Conservation (phyloP, 1,139 yeast species). For the Saccharomycopsis crataegensis region DNA sequence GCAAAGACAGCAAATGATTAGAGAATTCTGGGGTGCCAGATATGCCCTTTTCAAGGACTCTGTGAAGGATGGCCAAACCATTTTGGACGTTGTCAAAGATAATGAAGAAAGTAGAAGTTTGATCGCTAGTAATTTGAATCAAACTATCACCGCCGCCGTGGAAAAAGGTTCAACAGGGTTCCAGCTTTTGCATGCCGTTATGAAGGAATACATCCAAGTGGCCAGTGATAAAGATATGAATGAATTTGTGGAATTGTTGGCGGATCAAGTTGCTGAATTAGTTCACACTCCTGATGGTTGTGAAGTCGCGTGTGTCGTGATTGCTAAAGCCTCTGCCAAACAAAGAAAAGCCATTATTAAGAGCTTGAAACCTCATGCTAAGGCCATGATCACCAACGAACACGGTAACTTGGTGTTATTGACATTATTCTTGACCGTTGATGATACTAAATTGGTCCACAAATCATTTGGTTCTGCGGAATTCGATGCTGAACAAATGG, state of each 20-base stretch:
- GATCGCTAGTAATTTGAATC: constrained; percentile 67
- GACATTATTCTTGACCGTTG: constrained; percentile 78
- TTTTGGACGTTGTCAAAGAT: constrained; percentile 60
- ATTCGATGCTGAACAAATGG: constrained; percentile 42
- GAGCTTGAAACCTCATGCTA: constrained; percentile 65
- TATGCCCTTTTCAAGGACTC: constrained; percentile 83
- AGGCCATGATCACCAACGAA: constrained; percentile 73
- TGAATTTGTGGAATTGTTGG: constrained; percentile 74
- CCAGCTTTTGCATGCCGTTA: constrained; percentile 92
- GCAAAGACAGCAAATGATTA: constrained; percentile 83
- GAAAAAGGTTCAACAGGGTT: constrained; percentile 96
- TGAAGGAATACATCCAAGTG: constrained; percentile 78
- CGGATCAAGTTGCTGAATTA: constrained; percentile 88
- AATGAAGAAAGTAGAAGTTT: constrained; percentile 78
- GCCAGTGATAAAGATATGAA: constrained; percentile 60
- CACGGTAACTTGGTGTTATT: constrained; percentile 78
- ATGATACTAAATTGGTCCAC: constrained; percentile 79
- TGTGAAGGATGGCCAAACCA: constrained; percentile 51
- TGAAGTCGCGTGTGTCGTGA: constrained; percentile 75
- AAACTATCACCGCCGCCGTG: constrained; percentile 84
- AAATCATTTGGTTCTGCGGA: constrained; percentile 59
- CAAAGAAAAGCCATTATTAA: constrained; percentile 78
- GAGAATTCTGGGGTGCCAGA: constrained; percentile 97
- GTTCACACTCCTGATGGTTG: constrained; percentile 94
- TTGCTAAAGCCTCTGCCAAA: constrained; percentile 84